These are phyloP conservation scores for Myochromella boudieri DNA, from an alignment of 768 basidiomycete genomes.

Conservation along the genomic window DNA sequence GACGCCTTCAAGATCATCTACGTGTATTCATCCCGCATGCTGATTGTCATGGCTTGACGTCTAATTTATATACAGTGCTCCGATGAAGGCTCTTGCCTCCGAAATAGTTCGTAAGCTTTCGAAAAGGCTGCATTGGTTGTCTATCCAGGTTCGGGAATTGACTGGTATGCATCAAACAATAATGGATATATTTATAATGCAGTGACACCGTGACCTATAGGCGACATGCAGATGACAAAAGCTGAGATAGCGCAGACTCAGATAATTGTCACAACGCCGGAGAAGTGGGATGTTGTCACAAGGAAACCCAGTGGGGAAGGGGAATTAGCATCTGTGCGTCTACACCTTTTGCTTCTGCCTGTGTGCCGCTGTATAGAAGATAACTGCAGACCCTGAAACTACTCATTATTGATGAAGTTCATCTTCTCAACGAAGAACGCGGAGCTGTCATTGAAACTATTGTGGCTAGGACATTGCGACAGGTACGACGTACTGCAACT, in stretches of 20 bases:
- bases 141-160: slow-evolving; percentile 83
- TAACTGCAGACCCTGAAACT: slow-evolving; percentile 79
- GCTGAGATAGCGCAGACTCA: slow-evolving; percentile 93
- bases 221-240: slow-evolving; percentile 97
- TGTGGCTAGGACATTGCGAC: slow-evolving; percentile 91
- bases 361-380: not conserved
- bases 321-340: slow-evolving; percentile 87
- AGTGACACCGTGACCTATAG: slow-evolving; percentile 28
- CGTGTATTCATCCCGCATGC: slow-evolving; percentile 49
- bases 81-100: slow-evolving; percentile 97
- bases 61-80: slow-evolving; percentile 56
- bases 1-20: slow-evolving; percentile 95
- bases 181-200: not conserved
- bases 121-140: slow-evolving; percentile 88
- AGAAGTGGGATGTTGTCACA: slow-evolving; percentile 99
- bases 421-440: slow-evolving; percentile 95
- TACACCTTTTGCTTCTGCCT: not conserved
- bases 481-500: slow-evolving; percentile 46
- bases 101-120: slow-evolving; percentile 93
- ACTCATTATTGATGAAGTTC: slow-evolving; percentile 96
- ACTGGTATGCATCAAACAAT: slow-evolving; percentile 55
- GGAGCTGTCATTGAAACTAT: slow-evolving; percentile 98
- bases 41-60: not conserved
- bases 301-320: slow-evolving; percentile 96
- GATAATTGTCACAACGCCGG: slow-evolving; percentile 97